A percentile compares a stretch with the other conserved stretches of the same genome.
Conservation (phyloP, 345 rosid species). For the Raphanus sativus region DNA sequence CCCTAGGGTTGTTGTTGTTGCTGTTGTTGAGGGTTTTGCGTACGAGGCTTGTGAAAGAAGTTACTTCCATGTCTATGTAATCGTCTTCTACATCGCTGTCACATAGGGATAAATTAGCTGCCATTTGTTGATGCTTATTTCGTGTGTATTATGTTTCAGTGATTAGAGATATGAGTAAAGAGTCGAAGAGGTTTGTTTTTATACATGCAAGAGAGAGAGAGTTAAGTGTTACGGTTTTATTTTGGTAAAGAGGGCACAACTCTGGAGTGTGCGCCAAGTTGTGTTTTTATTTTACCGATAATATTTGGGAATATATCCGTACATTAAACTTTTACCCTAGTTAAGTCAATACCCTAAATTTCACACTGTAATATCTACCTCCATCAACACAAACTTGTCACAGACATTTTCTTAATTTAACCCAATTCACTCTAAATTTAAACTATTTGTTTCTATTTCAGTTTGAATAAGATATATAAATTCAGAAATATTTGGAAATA, state of each 20-base stretch:
- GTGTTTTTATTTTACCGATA: not conserved
- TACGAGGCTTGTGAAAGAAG: conserved; percentile 54
- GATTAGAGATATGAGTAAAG: conserved; percentile 19
- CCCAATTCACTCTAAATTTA: not conserved
- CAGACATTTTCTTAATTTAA: no score
- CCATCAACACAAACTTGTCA: no score
- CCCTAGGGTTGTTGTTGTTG: conserved; percentile 51
- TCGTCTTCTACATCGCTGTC: conserved; percentile 68
- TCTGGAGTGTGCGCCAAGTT: conserved; percentile 18
- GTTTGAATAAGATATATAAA: not conserved
- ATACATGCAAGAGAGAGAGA: conserved; percentile 29
- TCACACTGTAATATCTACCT: no score
- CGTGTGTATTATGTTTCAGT: conserved; percentile 10
- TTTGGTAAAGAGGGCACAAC: conserved; percentile 33
- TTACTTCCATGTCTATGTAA: conserved; percentile 84
- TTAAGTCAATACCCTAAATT: no score
- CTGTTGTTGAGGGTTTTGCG: conserved; percentile 35
- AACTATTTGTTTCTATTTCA: not conserved
- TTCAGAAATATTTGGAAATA: not conserved
- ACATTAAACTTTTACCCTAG: no score
- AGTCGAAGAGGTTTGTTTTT: conserved; percentile 15
- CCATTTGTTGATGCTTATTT: conserved; percentile 44
- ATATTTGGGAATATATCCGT: no score
- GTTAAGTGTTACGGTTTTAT: conserved; percentile 22
- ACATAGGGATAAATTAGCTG: conserved; percentile 38